These are phyloP conservation scores for Capronia coronata DNA, from an alignment of 2,329 filamentous ascomycete species.

Conservation along the genomic window DNA sequence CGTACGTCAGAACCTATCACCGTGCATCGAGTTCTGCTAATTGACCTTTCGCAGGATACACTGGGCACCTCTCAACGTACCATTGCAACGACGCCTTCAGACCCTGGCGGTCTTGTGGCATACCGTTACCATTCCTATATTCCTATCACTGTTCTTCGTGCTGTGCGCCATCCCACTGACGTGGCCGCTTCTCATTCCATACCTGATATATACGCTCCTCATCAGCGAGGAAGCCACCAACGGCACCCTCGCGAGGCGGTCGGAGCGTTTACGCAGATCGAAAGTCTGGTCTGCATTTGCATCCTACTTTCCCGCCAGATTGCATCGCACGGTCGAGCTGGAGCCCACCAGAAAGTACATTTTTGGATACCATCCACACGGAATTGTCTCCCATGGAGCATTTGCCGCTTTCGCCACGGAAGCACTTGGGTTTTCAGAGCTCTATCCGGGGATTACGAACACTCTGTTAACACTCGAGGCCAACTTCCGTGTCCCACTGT, in stretches of 20 bases:
- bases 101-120: conserved; percentile 72
- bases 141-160: conserved; percentile 78
- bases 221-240: conserved; percentile 71
- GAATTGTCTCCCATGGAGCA: conserved; percentile 94
- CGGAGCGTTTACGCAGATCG: conserved; percentile 64
- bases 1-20: conserved; percentile 30
- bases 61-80: conserved; percentile 74
- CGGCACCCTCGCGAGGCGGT: conserved; percentile 68
- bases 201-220: conserved; percentile 70
- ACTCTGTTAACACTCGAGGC: conserved; percentile 87
- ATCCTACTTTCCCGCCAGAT: conserved; percentile 79
- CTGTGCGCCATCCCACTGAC: conserved; percentile 84
- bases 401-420: conserved; percentile 89
- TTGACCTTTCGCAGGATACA: conserved; percentile 54
- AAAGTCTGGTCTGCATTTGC: conserved; percentile 83
- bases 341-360: conserved; percentile 84
- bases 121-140: conserved; percentile 62
- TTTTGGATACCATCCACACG: conserved; percentile 94
- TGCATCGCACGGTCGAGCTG: conserved; percentile 78
- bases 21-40: conserved; percentile 3
- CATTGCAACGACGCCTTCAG: conserved; percentile 64
- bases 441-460: conserved; percentile 94
- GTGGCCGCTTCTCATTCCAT: conserved; percentile 73
- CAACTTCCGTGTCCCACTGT: conserved; percentile 90
- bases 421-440: conserved; percentile 73